phyloP scores from a whole-genome alignment of 352 stramenopile species.

The Phytophthora lateralis region DNA sequence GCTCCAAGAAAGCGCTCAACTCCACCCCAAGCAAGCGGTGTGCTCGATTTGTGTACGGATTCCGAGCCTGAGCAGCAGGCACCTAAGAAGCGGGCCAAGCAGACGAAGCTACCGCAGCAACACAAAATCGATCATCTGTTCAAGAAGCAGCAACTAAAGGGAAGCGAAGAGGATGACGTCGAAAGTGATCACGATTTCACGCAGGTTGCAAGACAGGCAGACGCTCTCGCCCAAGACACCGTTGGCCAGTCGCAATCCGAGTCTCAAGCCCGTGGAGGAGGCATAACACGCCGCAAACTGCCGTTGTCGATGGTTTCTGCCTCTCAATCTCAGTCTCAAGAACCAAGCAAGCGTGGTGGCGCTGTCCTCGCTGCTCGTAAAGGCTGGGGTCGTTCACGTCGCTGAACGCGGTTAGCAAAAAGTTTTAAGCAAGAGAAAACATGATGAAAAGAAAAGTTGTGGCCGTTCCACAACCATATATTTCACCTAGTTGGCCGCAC shows the following conservation, averaged over 20 bases:
- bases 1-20: slow-evolving; percentile 25
- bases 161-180: slow-evolving; percentile 54
- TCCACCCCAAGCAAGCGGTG: slow-evolving; percentile 24
- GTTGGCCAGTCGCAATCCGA: slow-evolving; percentile 43
- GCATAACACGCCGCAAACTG: slow-evolving; percentile 61
- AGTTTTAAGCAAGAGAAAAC: slow-evolving; percentile 8
- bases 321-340: slow-evolving; percentile 56
- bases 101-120: slow-evolving; percentile 45
- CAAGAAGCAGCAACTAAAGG: slow-evolving; percentile 38
- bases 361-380: slow-evolving; percentile 49
- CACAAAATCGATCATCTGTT: slow-evolving; percentile 71
- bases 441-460: slow-evolving; percentile 14
- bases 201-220: slow-evolving; percentile 36
- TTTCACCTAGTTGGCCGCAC: slow-evolving; percentile 18
- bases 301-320: slow-evolving; percentile 70
- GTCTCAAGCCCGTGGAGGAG: slow-evolving; percentile 29
- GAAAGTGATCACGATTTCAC: slow-evolving; percentile 78
- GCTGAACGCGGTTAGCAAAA: slow-evolving; percentile 30
- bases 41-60: slow-evolving; percentile 63
- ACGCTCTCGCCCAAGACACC: slow-evolving; percentile 16
- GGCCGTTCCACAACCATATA: slow-evolving; percentile 17
- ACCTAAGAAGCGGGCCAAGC: slow-evolving; percentile 20
- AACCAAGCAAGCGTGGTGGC: slow-evolving; percentile 18
- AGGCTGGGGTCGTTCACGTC: slow-evolving; percentile 69
- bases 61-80: slow-evolving; percentile 36